Evolutionary conservation across 352 stramenopile genomes (phyloP), one percentile per base, ranked within the genome.

Genomic region (Phytophthora idaei): DNA sequence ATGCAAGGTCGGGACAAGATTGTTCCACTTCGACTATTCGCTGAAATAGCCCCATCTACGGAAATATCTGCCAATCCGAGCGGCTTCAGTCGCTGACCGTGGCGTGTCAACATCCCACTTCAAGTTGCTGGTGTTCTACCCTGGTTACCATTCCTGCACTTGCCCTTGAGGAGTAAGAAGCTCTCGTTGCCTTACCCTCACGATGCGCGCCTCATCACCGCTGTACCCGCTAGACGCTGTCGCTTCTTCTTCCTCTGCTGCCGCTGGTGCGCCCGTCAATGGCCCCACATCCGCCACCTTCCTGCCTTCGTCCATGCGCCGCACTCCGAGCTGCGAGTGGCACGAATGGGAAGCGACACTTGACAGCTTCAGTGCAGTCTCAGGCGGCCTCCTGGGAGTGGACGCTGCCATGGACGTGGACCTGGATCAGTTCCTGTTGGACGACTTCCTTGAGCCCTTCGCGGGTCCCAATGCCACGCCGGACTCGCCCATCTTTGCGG

Each of bases 391-490:
- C 4, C 5, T 66, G 46, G 57, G 53, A 29, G 45, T 66, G 6
- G 57, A 71, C 51, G 48, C 57, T 39, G 42, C 36, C 44, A 73
- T 87, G 46, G 84, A 90, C 50, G 67, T 83, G 39, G 84, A 93
- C 27, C 56, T 92, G 21, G 83, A 92, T 67, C 72, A 85, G 49
- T 90, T 86, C 46, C 46, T 92, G 52, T 53, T 92, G 42, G 82
- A 92, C 51, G 80, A 88, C 55, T 87, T 90, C 65, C 73, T 88
- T 45, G 81, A 88, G 48, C 77, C 80, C 8, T 77, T 89, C 39
- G 52, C 61, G 9, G 52, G 61, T 47, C n/a, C 37, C 50, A 63
- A 64, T 53, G 52, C 57, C 21, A 61, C 71, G 37, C 67, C 74
- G 3, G 55, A 78, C 46, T 81, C 69, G 59, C 69, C 71, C 10